These are phyloP conservation scores for Trypanosoma rangeli DNA, from an alignment of 208 protist species.

Conservation along the genomic window DNA sequence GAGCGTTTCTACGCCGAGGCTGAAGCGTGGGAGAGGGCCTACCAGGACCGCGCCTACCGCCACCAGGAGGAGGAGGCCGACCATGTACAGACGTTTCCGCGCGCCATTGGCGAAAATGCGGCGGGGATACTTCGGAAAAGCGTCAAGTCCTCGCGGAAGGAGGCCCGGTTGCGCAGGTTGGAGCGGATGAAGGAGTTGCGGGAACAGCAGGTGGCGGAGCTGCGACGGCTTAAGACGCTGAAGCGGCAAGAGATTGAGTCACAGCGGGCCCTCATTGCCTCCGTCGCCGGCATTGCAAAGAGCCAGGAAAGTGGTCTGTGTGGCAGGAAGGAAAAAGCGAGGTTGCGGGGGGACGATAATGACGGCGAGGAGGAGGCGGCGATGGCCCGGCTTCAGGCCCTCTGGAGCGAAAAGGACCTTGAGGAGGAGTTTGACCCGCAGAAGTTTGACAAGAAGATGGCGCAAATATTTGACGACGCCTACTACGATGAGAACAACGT, in stretches of 20 bases:
- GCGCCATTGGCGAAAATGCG: slow-evolving; percentile 67
- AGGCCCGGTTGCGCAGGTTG: slow-evolving; percentile 73
- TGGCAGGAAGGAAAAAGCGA: slow-evolving; percentile 15
- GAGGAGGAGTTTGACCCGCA: slow-evolving; percentile 83
- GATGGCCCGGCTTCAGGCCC: slow-evolving; percentile 50
- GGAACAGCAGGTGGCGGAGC: slow-evolving; percentile 73
- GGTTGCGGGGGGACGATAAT: slow-evolving; percentile 14
- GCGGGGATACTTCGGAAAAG: slow-evolving; percentile 66
- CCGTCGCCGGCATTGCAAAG: slow-evolving; percentile 57
- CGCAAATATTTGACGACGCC: slow-evolving; percentile 78
- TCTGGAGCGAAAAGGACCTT: slow-evolving; percentile 84
- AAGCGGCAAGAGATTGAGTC: slow-evolving; percentile 89
- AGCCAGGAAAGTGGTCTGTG: slow-evolving; percentile 15
- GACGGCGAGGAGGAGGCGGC: slow-evolving; percentile 56
- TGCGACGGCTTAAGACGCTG: slow-evolving; percentile 89
- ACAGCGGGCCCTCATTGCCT: slow-evolving; percentile 78
- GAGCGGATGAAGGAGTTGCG: slow-evolving; percentile 67
- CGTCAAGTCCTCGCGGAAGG: slow-evolving; percentile 64
- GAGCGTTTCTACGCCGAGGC: slow-evolving; percentile 84
- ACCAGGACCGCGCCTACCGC: slow-evolving; percentile 84
- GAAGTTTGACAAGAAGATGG: slow-evolving; percentile 90
- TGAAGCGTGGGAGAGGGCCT: slow-evolving; percentile 84
- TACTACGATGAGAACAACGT: slow-evolving; percentile 89
- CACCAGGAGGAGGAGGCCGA: slow-evolving; percentile 69
- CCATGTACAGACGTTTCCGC: slow-evolving; percentile 75